phyloP scores from a whole-genome alignment of 2,329 filamentous ascomycete species.

The Paecilomyces variotii region DNA sequence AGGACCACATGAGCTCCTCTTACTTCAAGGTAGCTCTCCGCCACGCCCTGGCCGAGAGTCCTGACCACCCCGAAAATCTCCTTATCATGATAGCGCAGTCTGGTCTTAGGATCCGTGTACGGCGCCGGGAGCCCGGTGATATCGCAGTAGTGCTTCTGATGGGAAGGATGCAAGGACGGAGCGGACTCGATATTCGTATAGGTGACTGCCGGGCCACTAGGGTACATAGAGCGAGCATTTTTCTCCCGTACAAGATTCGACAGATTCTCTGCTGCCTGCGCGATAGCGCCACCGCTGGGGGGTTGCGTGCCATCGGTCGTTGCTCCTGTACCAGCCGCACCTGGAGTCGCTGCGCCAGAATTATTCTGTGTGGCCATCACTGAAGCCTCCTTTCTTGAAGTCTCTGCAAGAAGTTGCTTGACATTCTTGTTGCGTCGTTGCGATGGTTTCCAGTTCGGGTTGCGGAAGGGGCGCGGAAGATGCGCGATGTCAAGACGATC shows the following conservation, averaged over 20 bases:
- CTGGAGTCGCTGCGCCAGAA: slow-evolving; percentile 68
- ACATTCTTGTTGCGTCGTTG: slow-evolving; percentile 98
- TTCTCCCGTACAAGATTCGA: slow-evolving; percentile 85
- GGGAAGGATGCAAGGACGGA: slow-evolving; percentile 68
- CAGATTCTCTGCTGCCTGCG: slow-evolving; percentile 79
- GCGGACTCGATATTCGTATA: slow-evolving; percentile 97
- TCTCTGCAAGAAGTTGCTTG: slow-evolving; percentile 90
- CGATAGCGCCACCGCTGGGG: slow-evolving; percentile 49
- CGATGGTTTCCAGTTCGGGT: slow-evolving; percentile 80
- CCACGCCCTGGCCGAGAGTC: slow-evolving; percentile 68
- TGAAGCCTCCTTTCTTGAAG: slow-evolving; percentile 81
- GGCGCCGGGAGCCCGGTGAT: slow-evolving; percentile 86
- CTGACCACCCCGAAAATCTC: slow-evolving; percentile 84
- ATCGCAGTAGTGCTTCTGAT: slow-evolving; percentile 88
- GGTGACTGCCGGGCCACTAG: slow-evolving; percentile 63
- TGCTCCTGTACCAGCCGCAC: slow-evolving; percentile 24
- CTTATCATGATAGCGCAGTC: slow-evolving; percentile 83
- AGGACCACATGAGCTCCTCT: slow-evolving; percentile 87
- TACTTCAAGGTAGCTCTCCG: slow-evolving; percentile 82
- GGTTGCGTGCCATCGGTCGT: slow-evolving; percentile 36
- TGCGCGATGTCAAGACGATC: slow-evolving; percentile 87
- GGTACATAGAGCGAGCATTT: slow-evolving; percentile 45
- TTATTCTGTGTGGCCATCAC: slow-evolving; percentile 74
- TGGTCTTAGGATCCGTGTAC: slow-evolving; percentile 91
- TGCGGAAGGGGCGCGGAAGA: slow-evolving; percentile 83